phyloP scores from a whole-genome alignment of 2,329 filamentous ascomycete species.

The Rutstroemia sp. region DNA sequence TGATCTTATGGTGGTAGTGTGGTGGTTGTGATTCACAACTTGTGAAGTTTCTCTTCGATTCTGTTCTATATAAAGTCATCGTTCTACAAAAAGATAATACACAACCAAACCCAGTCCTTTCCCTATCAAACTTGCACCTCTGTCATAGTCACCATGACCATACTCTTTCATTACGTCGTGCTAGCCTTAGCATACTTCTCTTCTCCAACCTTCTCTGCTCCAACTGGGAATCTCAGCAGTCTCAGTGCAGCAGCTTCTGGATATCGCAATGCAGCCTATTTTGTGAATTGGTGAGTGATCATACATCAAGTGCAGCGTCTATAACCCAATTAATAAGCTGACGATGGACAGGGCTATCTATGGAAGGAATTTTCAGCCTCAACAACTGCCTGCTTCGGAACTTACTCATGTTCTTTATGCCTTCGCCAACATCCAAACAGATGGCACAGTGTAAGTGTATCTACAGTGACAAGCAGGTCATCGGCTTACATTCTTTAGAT shows the following conservation, averaged over 20 bases:
- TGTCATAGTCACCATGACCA: not conserved
- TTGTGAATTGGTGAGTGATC: slow-evolving; percentile 32
- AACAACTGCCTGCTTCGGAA: slow-evolving; percentile 59
- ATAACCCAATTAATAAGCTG: not conserved
- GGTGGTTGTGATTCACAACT: no score
- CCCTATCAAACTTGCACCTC: not conserved
- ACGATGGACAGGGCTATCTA: slow-evolving; percentile 56
- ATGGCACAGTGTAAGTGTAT: slow-evolving; percentile 60
- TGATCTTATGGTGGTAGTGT: no score
- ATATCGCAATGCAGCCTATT: slow-evolving; percentile 19
- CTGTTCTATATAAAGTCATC: no score
- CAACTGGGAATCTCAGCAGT: not conserved
- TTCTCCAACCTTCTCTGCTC: not conserved
- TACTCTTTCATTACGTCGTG: not conserved
- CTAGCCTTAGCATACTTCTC: not conserved
- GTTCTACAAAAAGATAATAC: no score
- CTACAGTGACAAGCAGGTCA: slow-evolving; percentile 43
- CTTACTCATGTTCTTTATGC: slow-evolving; percentile 74
- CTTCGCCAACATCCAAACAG: slow-evolving; percentile 67
- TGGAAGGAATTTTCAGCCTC: slow-evolving; percentile 61
- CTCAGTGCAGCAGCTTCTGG: not conserved
- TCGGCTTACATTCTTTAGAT: slow-evolving; percentile 32
- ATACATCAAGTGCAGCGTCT: not conserved
- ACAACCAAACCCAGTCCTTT: not conserved
- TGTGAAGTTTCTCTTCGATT: no score